phyloP scores from a whole-genome alignment of 1,139 yeast genomes.

The Geotrichum histeridarum region DNA sequence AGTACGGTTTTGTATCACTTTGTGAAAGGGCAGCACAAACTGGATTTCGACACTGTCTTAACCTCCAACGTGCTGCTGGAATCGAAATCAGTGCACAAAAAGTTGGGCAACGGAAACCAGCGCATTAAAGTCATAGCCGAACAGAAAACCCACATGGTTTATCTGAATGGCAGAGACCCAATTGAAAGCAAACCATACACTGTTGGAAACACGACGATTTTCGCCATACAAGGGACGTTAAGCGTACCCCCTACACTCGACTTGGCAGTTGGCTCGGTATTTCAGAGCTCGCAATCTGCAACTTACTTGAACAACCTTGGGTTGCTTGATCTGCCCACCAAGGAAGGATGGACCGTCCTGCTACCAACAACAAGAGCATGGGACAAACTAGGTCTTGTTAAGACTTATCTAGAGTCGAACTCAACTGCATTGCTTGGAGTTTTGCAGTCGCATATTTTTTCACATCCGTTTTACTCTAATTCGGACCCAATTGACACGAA shows the following conservation, averaged over 20 bases:
- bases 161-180: constrained; percentile 46
- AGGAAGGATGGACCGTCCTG: constrained; percentile 69
- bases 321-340: constrained; percentile 42
- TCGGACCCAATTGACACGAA: constrained; percentile 35
- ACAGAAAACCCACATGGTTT: constrained; percentile 36
- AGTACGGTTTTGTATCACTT: constrained; percentile 63
- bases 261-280: constrained; percentile 51
- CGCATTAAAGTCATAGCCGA: constrained; percentile 38
- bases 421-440: constrained; percentile 47
- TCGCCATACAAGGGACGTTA: constrained; percentile 55
- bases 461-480: constrained; percentile 66
- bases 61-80: constrained; percentile 12
- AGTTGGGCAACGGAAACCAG: constrained; percentile 46
- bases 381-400: constrained; percentile 59
- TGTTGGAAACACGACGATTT: constrained; percentile 58
- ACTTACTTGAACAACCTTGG: constrained; percentile 48
- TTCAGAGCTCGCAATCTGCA: constrained; percentile 50
- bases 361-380: constrained; percentile 78
- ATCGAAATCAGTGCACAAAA: constrained; percentile 19
- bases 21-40: constrained; percentile 46
- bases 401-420: constrained; percentile 54
- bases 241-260: constrained; percentile 51
- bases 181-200: constrained; percentile 43
- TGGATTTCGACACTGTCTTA: constrained; percentile 40
- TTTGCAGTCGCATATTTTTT: constrained; percentile 55